These are phyloP conservation scores for Deakozyma indianensis DNA, from an alignment of 805 yeast species.

Conservation along the genomic window DNA sequence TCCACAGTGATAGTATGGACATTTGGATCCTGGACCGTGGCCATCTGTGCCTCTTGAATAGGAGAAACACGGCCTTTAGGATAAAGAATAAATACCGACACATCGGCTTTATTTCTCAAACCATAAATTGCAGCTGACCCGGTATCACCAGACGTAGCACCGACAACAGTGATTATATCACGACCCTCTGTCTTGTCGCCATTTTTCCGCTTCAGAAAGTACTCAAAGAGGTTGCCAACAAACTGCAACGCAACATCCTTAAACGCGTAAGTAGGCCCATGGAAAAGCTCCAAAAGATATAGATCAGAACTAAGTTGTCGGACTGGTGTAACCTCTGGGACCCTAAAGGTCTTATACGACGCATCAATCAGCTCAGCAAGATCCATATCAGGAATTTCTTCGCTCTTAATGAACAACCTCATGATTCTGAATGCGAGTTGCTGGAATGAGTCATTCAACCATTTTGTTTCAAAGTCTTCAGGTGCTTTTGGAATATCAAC, in stretches of 20 bases:
- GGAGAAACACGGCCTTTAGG: conserved; percentile 98
- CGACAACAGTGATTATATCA: conserved; percentile 86
- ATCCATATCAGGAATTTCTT: conserved; percentile 62
- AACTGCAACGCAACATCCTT: conserved; percentile 98
- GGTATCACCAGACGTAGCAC: conserved; percentile 98
- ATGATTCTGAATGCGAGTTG: conserved; percentile 79
- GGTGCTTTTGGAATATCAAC: conserved; percentile 60
- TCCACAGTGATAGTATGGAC: conserved; percentile 91
- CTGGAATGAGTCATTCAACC: conserved; percentile 68
- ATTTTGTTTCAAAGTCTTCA: conserved; percentile 38
- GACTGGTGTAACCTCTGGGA: conserved; percentile 79
- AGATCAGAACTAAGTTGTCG: conserved; percentile 43
- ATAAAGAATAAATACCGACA: conserved; percentile 89
- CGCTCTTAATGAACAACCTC: conserved; percentile 57
- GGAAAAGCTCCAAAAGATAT: conserved; percentile 83
- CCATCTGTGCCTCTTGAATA: conserved; percentile 97
- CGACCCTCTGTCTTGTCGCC: conserved; percentile 32
- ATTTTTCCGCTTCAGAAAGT: conserved; percentile 69
- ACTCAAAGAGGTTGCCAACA: conserved; percentile 94
- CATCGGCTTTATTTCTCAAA: conserved; percentile 90
- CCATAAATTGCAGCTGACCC: conserved; percentile 99
- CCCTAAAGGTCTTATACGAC: conserved; percentile 85
- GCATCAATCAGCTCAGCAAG: conserved; percentile 44
- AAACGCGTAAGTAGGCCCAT: conserved; percentile 98
- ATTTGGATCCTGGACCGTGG: conserved; percentile 83